A percentile compares a stretch with the other conserved stretches of the same genome.
phyloP scores from a whole-genome alignment of 345 rosid genomes.

The Theobroma cacao region DNA sequence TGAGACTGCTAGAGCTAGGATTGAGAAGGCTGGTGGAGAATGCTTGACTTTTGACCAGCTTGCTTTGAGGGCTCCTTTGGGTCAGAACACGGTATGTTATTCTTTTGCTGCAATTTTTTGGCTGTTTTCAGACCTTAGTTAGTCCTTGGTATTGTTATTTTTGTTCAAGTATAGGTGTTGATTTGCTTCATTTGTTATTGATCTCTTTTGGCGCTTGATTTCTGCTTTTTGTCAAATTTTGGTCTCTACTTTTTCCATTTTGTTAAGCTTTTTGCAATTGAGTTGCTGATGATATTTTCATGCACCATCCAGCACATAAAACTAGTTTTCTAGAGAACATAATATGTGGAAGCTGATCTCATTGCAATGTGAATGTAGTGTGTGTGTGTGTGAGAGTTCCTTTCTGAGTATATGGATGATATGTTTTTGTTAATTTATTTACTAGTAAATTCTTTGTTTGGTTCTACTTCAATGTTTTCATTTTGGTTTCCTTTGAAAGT shows the following conservation, averaged over 20 bases:
- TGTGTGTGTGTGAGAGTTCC: background rate
- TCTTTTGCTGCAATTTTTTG: background rate
- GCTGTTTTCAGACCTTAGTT: background rate
- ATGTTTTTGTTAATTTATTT: background rate
- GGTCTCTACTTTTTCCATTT: background rate
- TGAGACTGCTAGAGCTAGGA: slow-evolving; percentile 87
- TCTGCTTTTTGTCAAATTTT: background rate
- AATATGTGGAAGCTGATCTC: background rate
- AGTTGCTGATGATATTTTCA: background rate
- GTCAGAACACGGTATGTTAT: slow-evolving; percentile 86
- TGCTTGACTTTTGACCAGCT: slow-evolving; percentile 97
- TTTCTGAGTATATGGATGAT: background rate
- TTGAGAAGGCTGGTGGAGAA: slow-evolving; percentile 98
- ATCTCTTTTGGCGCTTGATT: background rate
- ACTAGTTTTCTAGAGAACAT: background rate
- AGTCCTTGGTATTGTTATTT: too few species aligned
- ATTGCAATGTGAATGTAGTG: background rate
- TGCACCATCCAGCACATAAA: background rate
- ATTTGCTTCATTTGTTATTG: background rate
- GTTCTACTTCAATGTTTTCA: background rate
- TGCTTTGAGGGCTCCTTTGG: slow-evolving; percentile 89
- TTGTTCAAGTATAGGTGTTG: background rate
- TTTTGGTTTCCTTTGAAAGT: too few species aligned
- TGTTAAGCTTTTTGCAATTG: background rate
- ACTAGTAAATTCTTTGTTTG: background rate